Base-by-base conservation (phyloP, 1,284 basidiomycete species). In the Apiotrichum sp. region DNA sequence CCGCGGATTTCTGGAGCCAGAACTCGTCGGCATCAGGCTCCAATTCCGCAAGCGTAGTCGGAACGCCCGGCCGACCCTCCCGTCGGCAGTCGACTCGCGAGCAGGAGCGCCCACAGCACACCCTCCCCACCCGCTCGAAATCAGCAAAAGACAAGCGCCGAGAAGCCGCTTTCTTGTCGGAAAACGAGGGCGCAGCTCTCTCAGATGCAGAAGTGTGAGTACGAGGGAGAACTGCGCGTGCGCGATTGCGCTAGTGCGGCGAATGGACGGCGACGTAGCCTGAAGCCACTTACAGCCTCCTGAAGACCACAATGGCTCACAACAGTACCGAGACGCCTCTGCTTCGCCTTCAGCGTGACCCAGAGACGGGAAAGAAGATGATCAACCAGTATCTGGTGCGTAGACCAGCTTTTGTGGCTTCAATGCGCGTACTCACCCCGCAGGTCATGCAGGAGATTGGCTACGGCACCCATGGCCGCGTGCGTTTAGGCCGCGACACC, bases 381-480 rank as follows among this genome's bases (percentile, higher is more conserved):
- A 80, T 91, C 67, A 92, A 92, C 76, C 86, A 89, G 70, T 91
- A 91, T 72, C 77, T 84, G 35, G 74, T 75, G 40, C 39, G 69
- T 61, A 16, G 9, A 6, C 10, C 14, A 11, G 8, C 40, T 6
- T 11, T 16, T 33, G 22, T 22, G 22, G 22, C 22, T 22, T 22
- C 22, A 22, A 22, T 22, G 22, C 22, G 22, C 22, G 22, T 22
- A 22, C 22, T 22, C 22, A 22, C 22, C 10, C n/a, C 16, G 42
- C 53, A 73, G 63, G 83, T 89, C 57, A 79, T 77, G 8, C 62
- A 81, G 52, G 81, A 81, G 67, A 84, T 92, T 29, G 89, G 89
- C 10, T 82, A 81, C 56, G 89, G 89, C 4, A 87, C 89, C 68
- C 89, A 92, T 70, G 89, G 89, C 42, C 83, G 85, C 66, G 89